Evolutionary conservation across 2,329 filamentous ascomycete genomes (phyloP), one percentile per base, ranked within the genome.

Genomic region (Phialophora chinensis): DNA sequence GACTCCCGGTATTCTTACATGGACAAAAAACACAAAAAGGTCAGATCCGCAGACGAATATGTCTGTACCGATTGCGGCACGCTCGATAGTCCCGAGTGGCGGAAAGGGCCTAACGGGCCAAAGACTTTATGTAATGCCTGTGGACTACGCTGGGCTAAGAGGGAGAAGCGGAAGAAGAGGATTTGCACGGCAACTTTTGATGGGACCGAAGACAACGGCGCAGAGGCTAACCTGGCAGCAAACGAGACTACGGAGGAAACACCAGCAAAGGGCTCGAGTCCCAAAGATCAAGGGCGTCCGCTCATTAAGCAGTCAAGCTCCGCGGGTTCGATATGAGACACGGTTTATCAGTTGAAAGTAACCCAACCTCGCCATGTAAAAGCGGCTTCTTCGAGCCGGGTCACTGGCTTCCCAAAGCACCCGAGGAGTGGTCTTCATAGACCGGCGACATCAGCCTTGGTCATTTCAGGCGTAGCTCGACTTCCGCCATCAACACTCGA

Each of bases 111-210:
- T 0, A 92, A 87, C 69, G 94, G 94, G 1, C 93, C 93, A 1
- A 97, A 98, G 79, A 97, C 94, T 8, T 81, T 98, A 12, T 98
- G 94, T 79, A 98, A 98, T 80, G 94, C 94, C 7, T 98, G 94
- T 76, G 94, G 94, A 88, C 91, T 86, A 72, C 82, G 85, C 53
- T 87, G 85, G 85, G 84, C 85, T 3, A 87, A 86, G 74, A 93
- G 91, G 75, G 91, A 95, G 76, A 95, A 95, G 83, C 94, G 92
- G 73, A 82, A 79, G 44, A 63, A 27, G 44, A 65, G 66, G 7
- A 53, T 20, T 33, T 12, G 27, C 25, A 25, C 7, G 27, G 12
- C 23, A 8, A 56, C 23, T 56, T 55, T 31, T 8, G 47, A 25
- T 53, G 29, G 38, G 7, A 17, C 17, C n/a, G 38, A 44, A 2